Conservation (phyloP, 345 rosid genomes). For the Rhizophora apiculata region DNA sequence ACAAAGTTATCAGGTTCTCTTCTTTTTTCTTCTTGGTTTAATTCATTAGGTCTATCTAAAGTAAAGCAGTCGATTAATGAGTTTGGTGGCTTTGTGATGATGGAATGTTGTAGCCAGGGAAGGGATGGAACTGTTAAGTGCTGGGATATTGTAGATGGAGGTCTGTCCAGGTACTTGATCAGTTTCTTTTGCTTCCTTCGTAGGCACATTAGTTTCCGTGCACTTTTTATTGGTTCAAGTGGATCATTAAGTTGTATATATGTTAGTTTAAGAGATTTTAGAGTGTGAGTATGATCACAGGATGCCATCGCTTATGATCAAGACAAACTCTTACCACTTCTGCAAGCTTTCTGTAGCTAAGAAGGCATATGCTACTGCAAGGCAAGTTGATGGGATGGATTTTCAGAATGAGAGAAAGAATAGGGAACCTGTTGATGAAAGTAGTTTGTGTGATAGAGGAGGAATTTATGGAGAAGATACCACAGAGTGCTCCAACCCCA, state of each 20-base stretch:
- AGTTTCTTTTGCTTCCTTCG: background rate
- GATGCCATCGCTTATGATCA: constrained; percentile 51
- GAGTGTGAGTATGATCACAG: constrained; percentile 25
- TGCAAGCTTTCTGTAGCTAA: constrained; percentile 90
- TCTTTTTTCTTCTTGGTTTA: background rate
- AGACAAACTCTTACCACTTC: constrained; percentile 73
- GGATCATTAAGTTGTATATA: background rate
- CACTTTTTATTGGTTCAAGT: background rate
- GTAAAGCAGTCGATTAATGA: background rate
- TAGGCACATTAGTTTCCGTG: background rate
- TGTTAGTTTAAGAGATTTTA: background rate
- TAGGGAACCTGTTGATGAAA: constrained; percentile 22
- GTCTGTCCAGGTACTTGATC: constrained; percentile 58
- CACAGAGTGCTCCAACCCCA: constrained; percentile 26
- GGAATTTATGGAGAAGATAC: constrained; percentile 17
- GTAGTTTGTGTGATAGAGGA: constrained; percentile 26
- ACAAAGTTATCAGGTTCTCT: constrained; percentile 73
- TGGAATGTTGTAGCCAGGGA: constrained; percentile 58
- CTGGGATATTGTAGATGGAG: constrained; percentile 86
- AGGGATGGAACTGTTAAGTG: constrained; percentile 92
- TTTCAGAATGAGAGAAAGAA: constrained; percentile 25
- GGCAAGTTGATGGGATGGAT: constrained; percentile 25
- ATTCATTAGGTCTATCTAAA: background rate
- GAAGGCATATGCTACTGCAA: constrained; percentile 35
- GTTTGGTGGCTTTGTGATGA: background rate